A percentile compares a stretch with the other conserved stretches of the same genome.
Evolutionary conservation across 192 early-diverging fungal genomes (phyloP).

Genomic region (Backusella luteola): DNA sequence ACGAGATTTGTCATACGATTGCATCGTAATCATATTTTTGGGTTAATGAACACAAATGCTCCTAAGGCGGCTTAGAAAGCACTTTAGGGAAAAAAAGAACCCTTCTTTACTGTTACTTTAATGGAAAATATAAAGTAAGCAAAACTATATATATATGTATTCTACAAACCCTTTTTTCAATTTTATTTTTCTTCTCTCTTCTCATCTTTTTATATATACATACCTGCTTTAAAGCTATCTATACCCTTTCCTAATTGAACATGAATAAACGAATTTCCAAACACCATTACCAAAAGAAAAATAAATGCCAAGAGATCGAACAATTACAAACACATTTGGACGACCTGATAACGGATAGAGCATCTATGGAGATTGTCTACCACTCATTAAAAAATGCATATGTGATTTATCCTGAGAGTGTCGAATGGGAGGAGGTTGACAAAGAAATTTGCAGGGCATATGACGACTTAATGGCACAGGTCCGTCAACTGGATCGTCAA

Average conservation of each 20-base stretch:
- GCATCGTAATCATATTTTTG: too few relatives aligned
- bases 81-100: background rate
- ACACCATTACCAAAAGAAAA: background rate
- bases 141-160: background rate
- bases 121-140: background rate
- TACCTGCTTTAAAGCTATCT: background rate
- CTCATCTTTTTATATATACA: background rate
- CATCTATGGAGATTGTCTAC: slow-evolving; percentile 9
- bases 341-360: slow-evolving; percentile 1
- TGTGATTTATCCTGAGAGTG: background rate
- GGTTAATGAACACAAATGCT: too few relatives aligned
- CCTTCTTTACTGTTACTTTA: background rate
- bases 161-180: background rate
- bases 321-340: background rate
- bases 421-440: slow-evolving; percentile 9
- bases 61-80: background rate
- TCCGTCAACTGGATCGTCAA: slow-evolving; percentile 5
- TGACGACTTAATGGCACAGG: slow-evolving; percentile 15
- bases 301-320: background rate
- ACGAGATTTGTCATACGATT: background rate
- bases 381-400: slow-evolving; percentile 8
- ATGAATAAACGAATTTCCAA: slow-evolving; percentile 1
- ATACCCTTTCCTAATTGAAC: background rate
- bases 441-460: slow-evolving; percentile 14
- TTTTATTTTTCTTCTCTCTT: background rate